A percentile compares a stretch with the other conserved stretches of the same genome.
phyloP scores from a whole-genome alignment of 1,284 basidiomycete species.

The Microbotryomycetes sp. region DNA sequence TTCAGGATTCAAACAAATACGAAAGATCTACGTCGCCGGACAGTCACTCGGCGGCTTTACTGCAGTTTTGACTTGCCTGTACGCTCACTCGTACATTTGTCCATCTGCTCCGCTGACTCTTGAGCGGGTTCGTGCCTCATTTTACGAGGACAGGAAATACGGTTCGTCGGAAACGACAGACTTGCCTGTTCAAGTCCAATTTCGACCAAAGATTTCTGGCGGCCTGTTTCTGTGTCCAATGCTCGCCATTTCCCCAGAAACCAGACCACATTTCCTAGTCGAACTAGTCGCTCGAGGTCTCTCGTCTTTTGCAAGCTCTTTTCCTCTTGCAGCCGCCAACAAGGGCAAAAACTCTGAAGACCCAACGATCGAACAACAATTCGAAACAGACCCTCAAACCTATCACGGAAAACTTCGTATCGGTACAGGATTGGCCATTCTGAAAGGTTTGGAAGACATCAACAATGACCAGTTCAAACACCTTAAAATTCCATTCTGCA shows the following conservation, averaged over 20 bases:
- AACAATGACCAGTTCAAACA: slow-evolving; percentile 10
- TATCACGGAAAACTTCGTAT: slow-evolving; percentile 36
- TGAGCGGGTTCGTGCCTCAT: not conserved
- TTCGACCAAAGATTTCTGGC: slow-evolving; percentile 28
- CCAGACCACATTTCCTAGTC: slow-evolving; percentile 26
- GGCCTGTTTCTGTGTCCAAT: slow-evolving; percentile 34
- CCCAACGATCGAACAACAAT: slow-evolving; percentile 16
- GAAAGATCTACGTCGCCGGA: slow-evolving; percentile 29
- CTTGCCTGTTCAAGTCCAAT: not conserved
- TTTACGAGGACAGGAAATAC: slow-evolving; percentile 10
- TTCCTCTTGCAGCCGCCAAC: slow-evolving; percentile 32
- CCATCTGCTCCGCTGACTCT: not conserved
- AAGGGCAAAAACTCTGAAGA: slow-evolving; percentile 32
- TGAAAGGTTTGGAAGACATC: slow-evolving; percentile 28
- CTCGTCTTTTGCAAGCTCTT: slow-evolving; percentile 24
- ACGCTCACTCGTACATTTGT: not conserved
- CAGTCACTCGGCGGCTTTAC: slow-evolving; percentile 27
- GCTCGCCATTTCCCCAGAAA: slow-evolving; percentile 29
- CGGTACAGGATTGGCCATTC: slow-evolving; percentile 34
- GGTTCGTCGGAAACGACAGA: slow-evolving; percentile 14
- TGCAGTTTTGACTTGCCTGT: slow-evolving; percentile 23
- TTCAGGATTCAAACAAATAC: not conserved
- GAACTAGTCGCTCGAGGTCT: slow-evolving; percentile 27
- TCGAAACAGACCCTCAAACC: slow-evolving; percentile 29
- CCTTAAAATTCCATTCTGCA: slow-evolving; percentile 33